Base-by-base conservation (phyloP, 176 grass and related monocot species). In the Eragrostis nindensis region DNA sequence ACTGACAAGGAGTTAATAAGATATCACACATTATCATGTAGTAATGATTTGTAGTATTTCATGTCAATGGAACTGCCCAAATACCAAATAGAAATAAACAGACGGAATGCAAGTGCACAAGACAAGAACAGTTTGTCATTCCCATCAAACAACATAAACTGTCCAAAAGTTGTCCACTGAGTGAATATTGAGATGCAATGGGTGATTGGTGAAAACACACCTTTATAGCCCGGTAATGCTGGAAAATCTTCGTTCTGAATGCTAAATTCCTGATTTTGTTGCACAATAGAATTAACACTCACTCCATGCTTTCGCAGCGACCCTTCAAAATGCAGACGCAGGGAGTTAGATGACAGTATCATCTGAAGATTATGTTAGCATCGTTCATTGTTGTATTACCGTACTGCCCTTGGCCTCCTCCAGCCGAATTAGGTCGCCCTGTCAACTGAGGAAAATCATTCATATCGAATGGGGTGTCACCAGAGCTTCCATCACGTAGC, bases 231-330 rank as follows among this genome's bases (percentile, higher is more conserved):
- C 87, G 94, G 94, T 71, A 97, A 97, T 77, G 91, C 94, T 84
- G 91, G 94, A 77, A 97, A 97, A 85, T 97, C 94, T 87, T 97
- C 94, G 66, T 97, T 97, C 73, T 97, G 94, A 63, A 97, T 97
- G 86, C 91, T 93, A 65, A 97, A 97, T 86, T 93, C 94, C 72
- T 93, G 91, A 68, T 89, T 97, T 91, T 93, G 91, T 71, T 97
- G 94, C 41, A 93, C 90, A 71, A 97, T 93, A 55, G 91, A n/a
- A 70, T 73, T 91, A 73, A 91, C 88, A 80, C 88, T 84, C 14
- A 92, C 85, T 53, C 89, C 90, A 88, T 95, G 95, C 56, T 95
- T 94, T 76, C 86, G 84, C 59, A 89, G 52, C 78, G 90, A 82
- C 57, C 92, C 95, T 98, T 80, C 72, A 83, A 90, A 79, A 89